Base-by-base conservation (phyloP, 768 basidiomycete genomes). In the Lepiota brunneoincarnata region DNA sequence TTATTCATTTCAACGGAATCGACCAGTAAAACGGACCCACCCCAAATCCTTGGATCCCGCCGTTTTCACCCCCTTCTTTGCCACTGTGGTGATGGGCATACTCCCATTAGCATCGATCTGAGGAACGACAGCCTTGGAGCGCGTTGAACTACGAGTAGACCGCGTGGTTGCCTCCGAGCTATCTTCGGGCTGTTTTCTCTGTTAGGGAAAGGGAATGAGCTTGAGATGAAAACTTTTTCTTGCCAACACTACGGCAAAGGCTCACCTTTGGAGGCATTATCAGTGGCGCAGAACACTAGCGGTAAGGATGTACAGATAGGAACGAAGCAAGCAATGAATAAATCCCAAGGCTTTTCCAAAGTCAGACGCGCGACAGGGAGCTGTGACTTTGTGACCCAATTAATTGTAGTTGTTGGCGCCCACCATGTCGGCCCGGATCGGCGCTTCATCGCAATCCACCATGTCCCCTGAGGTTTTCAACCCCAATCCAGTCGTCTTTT, bases 401-500 rank as follows among this genome's bases (percentile, higher is more conserved):
- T 54, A 54, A 54, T 48, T 46, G 48, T 38, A 23, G 26, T 48
- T 46, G 48, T 38, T 40, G 26, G 44, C 43, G 49, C 49, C 28
- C 49, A 18, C 4, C 21, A 15, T 36, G 4, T 38, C 52, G 57
- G 52, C 37, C 57, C 41, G 44, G 21, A 47, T 31, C 60, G 53
- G 57, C 54, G 24, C 54, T 53, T 54, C 49, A 47, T 54, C 57
- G 28, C 49, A 39, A 26, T 51, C 61, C 59, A 58, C 47, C 52
- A 85, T 84, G 82, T 65, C 74, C 46, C 69, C 70, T 35, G 82
- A 86, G 65, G 70, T 86, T 49, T 91, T 86, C 78, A 98, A 98
- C 69, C 89, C 89, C 15, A 98, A 98, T 69, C 96, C 96, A 1
- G 87, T 82, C 10, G 76, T 98, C 36, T 90, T 93, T 66, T 72